These are phyloP conservation scores for Penicillium mononematosum DNA, from an alignment of 495 filamentous ascomycete species.

Conservation along the genomic window DNA sequence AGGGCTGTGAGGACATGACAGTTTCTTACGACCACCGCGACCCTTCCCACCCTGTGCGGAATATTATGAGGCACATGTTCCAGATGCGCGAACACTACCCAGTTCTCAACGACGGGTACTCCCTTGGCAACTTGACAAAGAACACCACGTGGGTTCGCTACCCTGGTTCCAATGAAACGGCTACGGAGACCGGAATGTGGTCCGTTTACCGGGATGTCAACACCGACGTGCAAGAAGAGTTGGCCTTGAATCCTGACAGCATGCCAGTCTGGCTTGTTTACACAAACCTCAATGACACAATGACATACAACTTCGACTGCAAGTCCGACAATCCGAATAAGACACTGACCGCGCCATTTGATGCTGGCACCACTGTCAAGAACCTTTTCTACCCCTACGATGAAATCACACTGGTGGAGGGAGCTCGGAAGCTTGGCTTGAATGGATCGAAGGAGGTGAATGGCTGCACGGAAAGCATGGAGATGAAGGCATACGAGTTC, in stretches of 20 bases:
- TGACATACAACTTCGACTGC: conserved; percentile 60
- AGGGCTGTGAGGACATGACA: conserved; percentile 56
- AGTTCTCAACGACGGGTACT: conserved; percentile 63
- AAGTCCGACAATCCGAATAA: conserved; percentile 33
- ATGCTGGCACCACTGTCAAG: conserved; percentile 52
- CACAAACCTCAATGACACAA: conserved; percentile 55
- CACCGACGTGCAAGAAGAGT: conserved; percentile 49
- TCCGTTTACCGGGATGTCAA: conserved; percentile 54
- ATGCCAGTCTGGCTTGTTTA: conserved; percentile 65
- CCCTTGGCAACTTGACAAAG: conserved; percentile 55
- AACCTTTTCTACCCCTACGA: conserved; percentile 65
- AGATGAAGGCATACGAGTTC: conserved; percentile 58
- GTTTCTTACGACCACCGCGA: conserved; percentile 67
- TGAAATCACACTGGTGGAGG: conserved; percentile 46
- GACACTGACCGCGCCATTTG: conserved; percentile 59
- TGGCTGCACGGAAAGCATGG: conserved; percentile 55
- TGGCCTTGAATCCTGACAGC: conserved; percentile 40
- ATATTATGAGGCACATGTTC: conserved; percentile 66
- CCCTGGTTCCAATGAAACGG: conserved; percentile 50
- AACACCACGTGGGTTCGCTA: conserved; percentile 49
- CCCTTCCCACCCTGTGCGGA: conserved; percentile 63
- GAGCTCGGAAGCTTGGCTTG: conserved; percentile 38
- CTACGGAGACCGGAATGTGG: conserved; percentile 67
- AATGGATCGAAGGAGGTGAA: conserved; percentile 45
- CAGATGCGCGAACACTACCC: conserved; percentile 57